phyloP scores from a whole-genome alignment of 768 basidiomycete species.

The Lepiota subincarnata region DNA sequence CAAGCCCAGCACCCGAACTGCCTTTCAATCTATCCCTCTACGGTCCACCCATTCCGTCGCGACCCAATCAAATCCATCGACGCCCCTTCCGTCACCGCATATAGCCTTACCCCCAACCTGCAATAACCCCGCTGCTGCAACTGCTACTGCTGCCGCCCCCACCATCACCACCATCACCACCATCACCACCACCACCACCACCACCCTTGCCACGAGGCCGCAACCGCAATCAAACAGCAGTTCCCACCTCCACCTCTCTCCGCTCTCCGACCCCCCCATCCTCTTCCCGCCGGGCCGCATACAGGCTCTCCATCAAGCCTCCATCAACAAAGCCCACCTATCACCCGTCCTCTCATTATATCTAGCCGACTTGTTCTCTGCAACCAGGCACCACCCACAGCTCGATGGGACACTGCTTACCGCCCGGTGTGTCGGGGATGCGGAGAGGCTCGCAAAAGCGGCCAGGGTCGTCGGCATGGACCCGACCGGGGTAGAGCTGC shows the following conservation, averaged over 20 bases:
- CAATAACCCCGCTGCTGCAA: too few relatives aligned
- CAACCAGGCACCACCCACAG: conserved; percentile 64
- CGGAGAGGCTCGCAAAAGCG: conserved; percentile 63
- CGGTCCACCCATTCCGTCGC: too few relatives aligned
- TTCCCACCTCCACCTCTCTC: conserved; percentile 12
- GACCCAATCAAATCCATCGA: too few relatives aligned
- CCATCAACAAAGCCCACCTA: conserved; percentile 35
- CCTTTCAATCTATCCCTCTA: conserved; percentile 27
- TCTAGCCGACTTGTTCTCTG: conserved; percentile 68
- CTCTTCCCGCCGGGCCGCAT: conserved; percentile 28
- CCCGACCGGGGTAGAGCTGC: conserved; percentile 55
- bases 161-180: conserved; percentile 29
- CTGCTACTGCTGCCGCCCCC: too few relatives aligned
- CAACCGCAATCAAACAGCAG: conserved; percentile 15
- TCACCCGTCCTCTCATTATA: conserved; percentile 56
- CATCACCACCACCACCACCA: conserved; percentile 24
- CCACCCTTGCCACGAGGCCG: conserved; percentile 17
- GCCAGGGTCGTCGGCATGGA: conserved; percentile 62
- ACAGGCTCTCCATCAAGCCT: conserved; percentile 25
- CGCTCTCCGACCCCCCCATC: conserved; percentile 14
- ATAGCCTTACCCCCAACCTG: conserved; percentile 22
- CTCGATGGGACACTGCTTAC: conserved; percentile 70
- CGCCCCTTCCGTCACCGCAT: conserved; percentile 19
- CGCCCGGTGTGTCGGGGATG: conserved; percentile 55
- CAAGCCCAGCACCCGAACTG: conserved; percentile 37